Base-by-base conservation (phyloP, 441 rosid species). In the Jatropha multifida region DNA sequence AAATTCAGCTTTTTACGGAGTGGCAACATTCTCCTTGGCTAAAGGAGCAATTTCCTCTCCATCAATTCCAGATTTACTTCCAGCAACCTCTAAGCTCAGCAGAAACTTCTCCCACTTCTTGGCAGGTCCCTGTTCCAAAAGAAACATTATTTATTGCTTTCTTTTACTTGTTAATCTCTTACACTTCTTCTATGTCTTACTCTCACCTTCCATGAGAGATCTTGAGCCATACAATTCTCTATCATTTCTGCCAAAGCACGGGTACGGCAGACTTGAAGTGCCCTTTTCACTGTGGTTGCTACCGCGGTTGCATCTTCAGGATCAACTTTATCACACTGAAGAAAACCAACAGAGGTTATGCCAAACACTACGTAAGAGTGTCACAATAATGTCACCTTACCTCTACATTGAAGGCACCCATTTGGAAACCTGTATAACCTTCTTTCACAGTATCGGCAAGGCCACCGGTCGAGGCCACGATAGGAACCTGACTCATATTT, bases 391-490 rank as follows among this genome's bases (percentile, higher is more conserved):
- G 76, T 20, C 2, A 7, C 61, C 20, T 56, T 74, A 90, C 97
- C 18, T 91, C 86, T 67, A 90, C 84, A 68, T 51, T 78, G 83
- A 93, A 90, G 76, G 81, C 69, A 75, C 93, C 94, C 87, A 93
- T 91, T 38, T 93, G 96, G 87, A 93, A 86, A 70, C 98, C 98
- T 7, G 98, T 90, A 77, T 62, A 85, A 9, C 93, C 96, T 88
- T 91, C 94, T 78, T 87, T 82, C 51, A 93, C 90, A 48, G 96
- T 91, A 83, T 93, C 90, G 41, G 90, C 91, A 8, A 93, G 94
- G 23, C 98, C 98, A 59, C 98, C 98, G 20, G 98, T 93, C 8
- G 94, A 93, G 71, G 96, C 86, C 64, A 93, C 96, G 5, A 91
- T 84, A 1, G 96, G 98, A 26, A 93, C 85, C 91, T 89, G 75